Evolutionary conservation across 768 basidiomycete species (phyloP).

Genomic region (Rhizopogon vulgaris): DNA sequence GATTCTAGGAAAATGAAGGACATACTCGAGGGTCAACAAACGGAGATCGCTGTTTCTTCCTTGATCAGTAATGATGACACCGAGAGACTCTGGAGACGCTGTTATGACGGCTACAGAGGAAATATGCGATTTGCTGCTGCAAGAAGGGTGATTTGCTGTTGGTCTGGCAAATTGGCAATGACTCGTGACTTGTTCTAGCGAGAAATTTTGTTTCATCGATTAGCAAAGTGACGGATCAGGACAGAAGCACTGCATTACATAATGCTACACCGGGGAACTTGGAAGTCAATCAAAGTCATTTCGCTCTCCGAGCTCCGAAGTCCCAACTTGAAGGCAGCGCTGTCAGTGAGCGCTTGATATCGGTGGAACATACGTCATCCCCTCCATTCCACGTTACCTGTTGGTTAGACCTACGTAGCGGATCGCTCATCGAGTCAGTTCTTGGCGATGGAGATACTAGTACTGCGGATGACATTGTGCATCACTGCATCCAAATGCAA

Average conservation of each 20-base stretch:
- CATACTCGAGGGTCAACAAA: slow-evolving; percentile 75
- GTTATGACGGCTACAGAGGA: slow-evolving; percentile 19
- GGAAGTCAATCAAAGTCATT: too few relatives aligned
- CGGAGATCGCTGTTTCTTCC: slow-evolving; percentile 75
- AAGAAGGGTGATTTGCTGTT: slow-evolving; percentile 7
- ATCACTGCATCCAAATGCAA: too few relatives aligned
- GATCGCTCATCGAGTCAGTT: too few relatives aligned
- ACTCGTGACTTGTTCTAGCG: background rate
- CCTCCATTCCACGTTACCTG: too few relatives aligned
- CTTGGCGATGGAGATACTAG: too few relatives aligned
- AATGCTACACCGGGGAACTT: slow-evolving; percentile 2
- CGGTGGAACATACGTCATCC: too few relatives aligned
- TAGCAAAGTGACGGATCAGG: background rate
- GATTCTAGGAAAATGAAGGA: slow-evolving; percentile 13
- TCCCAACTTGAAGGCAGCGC: too few relatives aligned
- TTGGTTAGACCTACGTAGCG: too few relatives aligned
- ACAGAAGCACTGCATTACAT: slow-evolving; percentile 1
- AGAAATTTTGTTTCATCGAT: slow-evolving; percentile 13
- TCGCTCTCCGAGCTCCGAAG: too few relatives aligned
- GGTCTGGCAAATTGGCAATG: slow-evolving; percentile 20
- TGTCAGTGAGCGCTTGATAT: too few relatives aligned
- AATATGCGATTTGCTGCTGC: slow-evolving; percentile 2
- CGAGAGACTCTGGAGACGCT: slow-evolving; percentile 36
- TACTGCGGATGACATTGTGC: too few relatives aligned
- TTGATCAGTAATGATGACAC: slow-evolving; percentile 68